Percentiles rank a stretch among this genome's conserved stretches.
phyloP scores from a whole-genome alignment of 257 asterid genomes.

The Anisodus tanguticus region DNA sequence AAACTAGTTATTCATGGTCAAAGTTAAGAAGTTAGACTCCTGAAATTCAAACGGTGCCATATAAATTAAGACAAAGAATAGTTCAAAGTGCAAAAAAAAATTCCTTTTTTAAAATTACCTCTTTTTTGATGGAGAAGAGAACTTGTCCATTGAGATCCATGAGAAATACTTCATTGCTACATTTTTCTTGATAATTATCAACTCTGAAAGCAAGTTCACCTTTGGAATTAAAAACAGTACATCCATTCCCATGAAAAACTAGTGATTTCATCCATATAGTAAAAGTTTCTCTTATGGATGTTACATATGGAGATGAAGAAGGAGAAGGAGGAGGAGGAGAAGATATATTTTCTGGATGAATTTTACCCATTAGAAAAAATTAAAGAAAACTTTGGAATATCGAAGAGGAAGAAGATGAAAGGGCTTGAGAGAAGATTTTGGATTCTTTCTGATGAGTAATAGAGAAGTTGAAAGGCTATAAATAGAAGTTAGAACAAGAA shows the following conservation, averaged over 20 bases:
- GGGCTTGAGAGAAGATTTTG: not conserved
- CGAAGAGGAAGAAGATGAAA: not conserved
- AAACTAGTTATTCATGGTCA: not conserved
- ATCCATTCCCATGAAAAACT: constrained; percentile 75
- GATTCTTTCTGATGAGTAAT: not conserved
- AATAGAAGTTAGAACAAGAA: not conserved
- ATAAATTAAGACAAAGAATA: not conserved
- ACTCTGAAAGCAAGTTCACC: constrained; percentile 75
- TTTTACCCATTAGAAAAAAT: constrained; percentile 58
- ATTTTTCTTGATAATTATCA: constrained; percentile 70
- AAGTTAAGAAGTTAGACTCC: not conserved
- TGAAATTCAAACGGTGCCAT: not conserved
- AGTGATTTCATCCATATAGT: constrained; percentile 91
- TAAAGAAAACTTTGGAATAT: not conserved
- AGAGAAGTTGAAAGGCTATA: constrained; percentile 11
- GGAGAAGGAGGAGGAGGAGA: constrained; percentile 16
- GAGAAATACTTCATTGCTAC: constrained; percentile 60
- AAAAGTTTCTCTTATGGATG: constrained; percentile 53
- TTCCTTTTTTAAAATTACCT: constrained; percentile 41
- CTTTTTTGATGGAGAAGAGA: constrained; percentile 64
- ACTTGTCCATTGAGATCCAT: constrained; percentile 72
- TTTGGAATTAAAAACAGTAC: constrained; percentile 66
- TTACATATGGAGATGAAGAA: constrained; percentile 30
- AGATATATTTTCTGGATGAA: constrained; percentile 51
- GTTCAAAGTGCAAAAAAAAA: not conserved